phyloP scores from a whole-genome alignment of 2,329 filamentous ascomycete genomes.

The Epichloe aotearoae region DNA sequence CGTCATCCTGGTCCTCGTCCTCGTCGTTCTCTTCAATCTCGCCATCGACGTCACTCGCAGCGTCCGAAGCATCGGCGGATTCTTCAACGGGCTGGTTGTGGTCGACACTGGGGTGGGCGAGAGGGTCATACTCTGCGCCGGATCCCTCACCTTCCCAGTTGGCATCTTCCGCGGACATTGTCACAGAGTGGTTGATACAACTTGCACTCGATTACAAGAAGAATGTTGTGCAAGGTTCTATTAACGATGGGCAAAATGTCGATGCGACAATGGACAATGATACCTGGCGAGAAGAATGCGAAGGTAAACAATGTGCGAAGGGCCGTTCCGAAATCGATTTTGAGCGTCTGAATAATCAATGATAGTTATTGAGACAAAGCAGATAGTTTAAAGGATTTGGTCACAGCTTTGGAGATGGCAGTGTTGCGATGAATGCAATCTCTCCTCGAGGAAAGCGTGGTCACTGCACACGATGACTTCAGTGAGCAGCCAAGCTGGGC shows the following conservation, averaged over 20 bases:
- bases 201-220: background rate
- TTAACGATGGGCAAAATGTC: background rate
- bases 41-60: slow-evolving; percentile 34
- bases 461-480: background rate
- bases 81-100: slow-evolving; percentile 42
- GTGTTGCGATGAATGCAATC: background rate
- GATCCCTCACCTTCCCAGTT: slow-evolving; percentile 41
- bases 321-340: background rate
- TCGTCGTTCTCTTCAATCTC: slow-evolving; percentile 37
- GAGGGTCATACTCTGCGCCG: slow-evolving; percentile 41
- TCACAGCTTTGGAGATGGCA: background rate
- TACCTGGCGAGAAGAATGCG: background rate
- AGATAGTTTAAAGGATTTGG: background rate
- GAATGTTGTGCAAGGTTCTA: background rate
- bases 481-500: slow-evolving; percentile 1
- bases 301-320: background rate
- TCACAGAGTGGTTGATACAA: background rate
- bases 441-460: background rate
- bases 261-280: background rate
- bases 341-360: background rate
- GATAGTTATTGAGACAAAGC: background rate
- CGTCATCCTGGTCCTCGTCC: slow-evolving; percentile 38
- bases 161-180: slow-evolving; percentile 28
- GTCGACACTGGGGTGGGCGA: slow-evolving; percentile 35
- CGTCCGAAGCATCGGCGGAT: slow-evolving; percentile 32